Base-by-base conservation (phyloP, 257 asterid genomes). In the Solanum pennellii region DNA sequence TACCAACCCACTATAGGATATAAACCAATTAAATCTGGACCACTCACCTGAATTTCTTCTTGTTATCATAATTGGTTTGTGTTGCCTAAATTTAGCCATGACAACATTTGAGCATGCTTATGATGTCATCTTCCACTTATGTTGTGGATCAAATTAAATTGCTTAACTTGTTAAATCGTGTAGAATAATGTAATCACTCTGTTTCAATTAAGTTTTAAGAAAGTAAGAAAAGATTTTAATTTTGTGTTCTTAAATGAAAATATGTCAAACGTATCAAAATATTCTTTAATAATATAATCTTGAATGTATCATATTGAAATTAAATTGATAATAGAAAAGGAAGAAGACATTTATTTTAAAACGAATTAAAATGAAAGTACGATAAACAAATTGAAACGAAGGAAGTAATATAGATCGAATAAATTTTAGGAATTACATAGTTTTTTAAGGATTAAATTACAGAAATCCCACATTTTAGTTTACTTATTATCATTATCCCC, bases 1-100 rank as follows among this genome's bases (percentile, higher is more conserved):
- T 88, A 89, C 90, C 91, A 89, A 91, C 91, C 91, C 92, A 91
- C 90, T 89, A 84, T 13, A 9, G 42, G 39, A 47, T 80, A 18
- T 45, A 33, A 79, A 79, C 27, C 42, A 79, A 9, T 47, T 62
- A 79, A 79, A 80, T 2, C 27, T 80, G 29, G 44, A 80, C 85
- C 85, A 47, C 33, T 75, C 13, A 11, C 42, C 66, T 76, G 23
- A 23, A 6, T 42, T 77, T 75, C 20, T 12, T 14, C n/a, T 12
- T 77, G 37, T 77, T 42, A 42, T 77, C 83, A 79, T 52, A 52
- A 52, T 45, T 79, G 27, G 9, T 79, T 27, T 45, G 16, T 79
- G n/a, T 45, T 5, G 65, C 9, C 25, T 44, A 16, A 25, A 15
- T 25, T 79, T 80, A 27, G 84, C 66, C 11, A 16, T 80, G 85